phyloP scores from a whole-genome alignment of 805 yeast genomes.

The Yamadazyma takamatsuzukensis region DNA sequence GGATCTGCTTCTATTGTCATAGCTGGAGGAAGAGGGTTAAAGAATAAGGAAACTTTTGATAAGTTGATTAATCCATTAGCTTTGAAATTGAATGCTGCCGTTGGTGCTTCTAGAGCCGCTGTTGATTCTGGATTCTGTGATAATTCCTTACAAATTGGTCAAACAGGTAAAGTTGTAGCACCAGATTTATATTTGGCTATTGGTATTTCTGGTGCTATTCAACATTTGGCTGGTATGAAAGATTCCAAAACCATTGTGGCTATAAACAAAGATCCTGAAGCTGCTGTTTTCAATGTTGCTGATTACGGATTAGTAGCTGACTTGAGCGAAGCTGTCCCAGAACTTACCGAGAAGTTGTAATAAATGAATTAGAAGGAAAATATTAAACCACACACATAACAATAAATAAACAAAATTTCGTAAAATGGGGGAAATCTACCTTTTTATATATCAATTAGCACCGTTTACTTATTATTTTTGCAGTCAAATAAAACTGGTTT shows the following conservation, averaged over 20 bases:
- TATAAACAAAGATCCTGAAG: constrained; percentile 90
- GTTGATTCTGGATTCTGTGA: constrained; percentile 96
- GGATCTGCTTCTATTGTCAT: constrained; percentile 79
- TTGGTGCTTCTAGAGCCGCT: constrained; percentile 98
- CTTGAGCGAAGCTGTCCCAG: constrained; percentile 82
- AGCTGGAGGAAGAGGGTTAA: constrained; percentile 92
- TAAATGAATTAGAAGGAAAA: too few relatives aligned
- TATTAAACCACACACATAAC: too few relatives aligned
- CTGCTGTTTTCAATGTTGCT: constrained; percentile 89
- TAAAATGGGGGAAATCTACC: neutral
- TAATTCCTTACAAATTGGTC: constrained; percentile 95
- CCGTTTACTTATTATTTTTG: neutral
- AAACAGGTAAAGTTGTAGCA: constrained; percentile 96
- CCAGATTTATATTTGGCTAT: constrained; percentile 92
- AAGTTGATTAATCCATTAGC: constrained; percentile 78
- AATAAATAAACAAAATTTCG: too few relatives aligned
- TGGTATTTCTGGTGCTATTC: constrained; percentile 96
- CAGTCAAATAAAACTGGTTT: neutral
- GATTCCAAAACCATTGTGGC: constrained; percentile 93
- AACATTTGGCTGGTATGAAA: constrained; percentile 98
- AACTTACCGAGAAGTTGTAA: constrained; percentile 71
- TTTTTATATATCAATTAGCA: neutral
- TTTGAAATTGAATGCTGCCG: constrained; percentile 78
- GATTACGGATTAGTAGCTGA: constrained; percentile 91
- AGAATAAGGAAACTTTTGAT: constrained; percentile 85